Conservation (phyloP, 495 filamentous ascomycete species). For the Hypoxylon fragiforme region DNA sequence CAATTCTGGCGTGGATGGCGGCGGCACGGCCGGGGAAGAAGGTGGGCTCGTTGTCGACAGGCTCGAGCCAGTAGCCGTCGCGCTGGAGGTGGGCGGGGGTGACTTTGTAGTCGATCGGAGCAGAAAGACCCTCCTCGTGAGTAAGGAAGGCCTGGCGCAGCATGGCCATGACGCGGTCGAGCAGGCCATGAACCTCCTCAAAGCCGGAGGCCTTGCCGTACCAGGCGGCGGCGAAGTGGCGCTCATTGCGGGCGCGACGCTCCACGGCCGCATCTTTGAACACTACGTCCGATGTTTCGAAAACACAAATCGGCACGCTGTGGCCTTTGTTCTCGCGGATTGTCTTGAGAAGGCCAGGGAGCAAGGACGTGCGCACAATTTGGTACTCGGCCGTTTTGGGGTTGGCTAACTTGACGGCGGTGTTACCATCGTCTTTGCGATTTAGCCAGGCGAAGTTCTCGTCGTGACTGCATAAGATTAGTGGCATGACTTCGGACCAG, state of each 20-base stretch:
- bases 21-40: constrained; percentile 92
- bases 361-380: constrained; percentile 84
- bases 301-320: constrained; percentile 86
- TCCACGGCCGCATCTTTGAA: constrained; percentile 81
- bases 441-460: constrained; percentile 98
- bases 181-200: constrained; percentile 90
- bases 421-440: constrained; percentile 82
- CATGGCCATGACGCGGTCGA: constrained; percentile 93
- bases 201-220: constrained; percentile 96
- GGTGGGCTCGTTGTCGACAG: constrained; percentile 77
- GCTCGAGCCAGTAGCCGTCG: constrained; percentile 90
- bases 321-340: constrained; percentile 93
- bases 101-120: constrained; percentile 46
- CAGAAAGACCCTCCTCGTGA: constrained; percentile 66
- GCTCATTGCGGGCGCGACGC: constrained; percentile 85
- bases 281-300: constrained; percentile 88
- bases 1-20: constrained; percentile 71
- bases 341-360: constrained; percentile 93
- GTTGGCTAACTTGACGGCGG: constrained; percentile 87
- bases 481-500: constrained; percentile 94
- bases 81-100: constrained; percentile 50
- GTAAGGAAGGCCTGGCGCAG: constrained; percentile 79
- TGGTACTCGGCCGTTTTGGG: constrained; percentile 97
- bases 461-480: constrained; percentile 96
- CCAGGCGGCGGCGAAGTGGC: constrained; percentile 93